These are phyloP conservation scores for Blastobotrys parvus DNA, from an alignment of 805 yeast species.

Conservation along the genomic window DNA sequence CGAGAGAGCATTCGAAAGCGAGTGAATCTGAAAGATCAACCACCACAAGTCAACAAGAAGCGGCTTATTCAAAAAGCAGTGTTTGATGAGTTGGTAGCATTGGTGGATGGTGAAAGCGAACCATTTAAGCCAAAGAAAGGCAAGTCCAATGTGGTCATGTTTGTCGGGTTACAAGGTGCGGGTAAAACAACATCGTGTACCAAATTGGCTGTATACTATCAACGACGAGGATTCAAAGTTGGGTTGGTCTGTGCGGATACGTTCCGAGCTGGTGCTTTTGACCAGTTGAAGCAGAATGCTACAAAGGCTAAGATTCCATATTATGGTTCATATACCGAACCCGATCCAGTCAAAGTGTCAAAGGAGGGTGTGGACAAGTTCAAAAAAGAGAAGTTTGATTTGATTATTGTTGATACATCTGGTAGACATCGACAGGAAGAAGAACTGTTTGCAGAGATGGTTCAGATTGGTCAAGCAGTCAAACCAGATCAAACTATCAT, in stretches of 20 bases:
- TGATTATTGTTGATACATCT: conserved; percentile 93
- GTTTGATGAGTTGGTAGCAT: conserved; percentile 80
- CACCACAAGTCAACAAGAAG: conserved; percentile 57
- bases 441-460: conserved; percentile 87
- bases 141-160: conserved; percentile 76
- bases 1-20: conserved; percentile 61
- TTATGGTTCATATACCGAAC: conserved; percentile 91
- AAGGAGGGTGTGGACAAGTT: conserved; percentile 86
- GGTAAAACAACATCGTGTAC: conserved; percentile 99
- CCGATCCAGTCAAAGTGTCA: conserved; percentile 91
- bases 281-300: conserved; percentile 95
- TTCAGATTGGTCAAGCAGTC: conserved; percentile 81
- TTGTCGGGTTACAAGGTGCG: conserved; percentile 97
- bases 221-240: conserved; percentile 85
- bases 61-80: conserved; percentile 82
- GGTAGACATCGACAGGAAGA: conserved; percentile 96
- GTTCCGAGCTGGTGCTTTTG: conserved; percentile 99
- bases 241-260: conserved; percentile 99
- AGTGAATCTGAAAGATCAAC: conserved; percentile 45
- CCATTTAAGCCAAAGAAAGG: conserved; percentile 84
- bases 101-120: conserved; percentile 61
- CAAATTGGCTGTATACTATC: conserved; percentile 88
- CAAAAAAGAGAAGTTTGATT: conserved; percentile 83
- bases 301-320: conserved; percentile 90
- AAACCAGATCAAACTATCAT: conserved; percentile 92